Evolutionary conservation across 805 yeast species (phyloP), one percentile per base, ranked within the genome.

Genomic region (Candida vaughaniae): DNA sequence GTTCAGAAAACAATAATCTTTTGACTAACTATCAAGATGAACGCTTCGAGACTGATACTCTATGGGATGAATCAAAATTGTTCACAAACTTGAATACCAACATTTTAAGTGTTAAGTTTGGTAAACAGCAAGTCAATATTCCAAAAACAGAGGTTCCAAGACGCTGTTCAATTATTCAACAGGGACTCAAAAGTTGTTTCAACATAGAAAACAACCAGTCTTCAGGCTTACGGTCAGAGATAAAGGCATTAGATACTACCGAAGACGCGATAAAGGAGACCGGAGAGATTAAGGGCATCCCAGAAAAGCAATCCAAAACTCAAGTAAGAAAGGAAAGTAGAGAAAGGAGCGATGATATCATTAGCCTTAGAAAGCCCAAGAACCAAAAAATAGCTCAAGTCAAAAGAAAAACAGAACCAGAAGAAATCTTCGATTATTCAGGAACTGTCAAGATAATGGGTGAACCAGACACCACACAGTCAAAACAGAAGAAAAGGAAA

Each of bases 371-470:
- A 29, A 49, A 43, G 34, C 41, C 41, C 14, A 37, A 43, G 31
- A 33, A 33, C 26, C 33, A 30, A n/a, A 25, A 18, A 10, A 26
- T 20, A 10, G 22, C 25, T 12, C 14, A 33, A n/a, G 31, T 15
- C 29, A 25, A 26, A 15, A 17, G 25, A 39, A 16, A 26, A 10
- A 28, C 22, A 3, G 20, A 27, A 6, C 38, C 35, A 6, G 52
- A 41, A 10, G 58, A 60, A 9, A 55, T 57, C 5, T 51, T 77
- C 31, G 80, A 78, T 48, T 78, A 75, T 43, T 47, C 56, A 0
- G 64, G 55, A 22, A 67, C 71, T 11, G 66, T 68, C 20, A 73
- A 66, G 38, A 59, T 76, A 10, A 53, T 77, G 29, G 20, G 22
- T 41, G 42, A 42, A 18, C 32, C 26, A 22, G 38, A 20, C 29